Percentiles rank a stretch among this genome's conserved stretches.
phyloP scores from a whole-genome alignment of 257 asterid genomes.

The Buddleja alternifolia region DNA sequence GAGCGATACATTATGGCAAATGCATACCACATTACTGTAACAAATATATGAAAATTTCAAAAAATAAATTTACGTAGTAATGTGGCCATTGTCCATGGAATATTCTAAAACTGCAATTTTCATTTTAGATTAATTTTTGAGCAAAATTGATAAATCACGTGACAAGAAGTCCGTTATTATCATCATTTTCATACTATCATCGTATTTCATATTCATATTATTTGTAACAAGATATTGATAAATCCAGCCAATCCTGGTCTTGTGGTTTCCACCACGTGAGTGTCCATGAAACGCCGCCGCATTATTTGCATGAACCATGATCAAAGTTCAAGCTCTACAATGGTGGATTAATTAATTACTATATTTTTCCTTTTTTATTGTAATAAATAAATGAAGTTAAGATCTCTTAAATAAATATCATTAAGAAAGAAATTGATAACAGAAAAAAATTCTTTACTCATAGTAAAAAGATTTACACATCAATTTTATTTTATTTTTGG shows the following conservation, averaged over 20 bases:
- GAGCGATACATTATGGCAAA: too few species aligned
- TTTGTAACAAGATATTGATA: not conserved
- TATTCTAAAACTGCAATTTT: too few species aligned
- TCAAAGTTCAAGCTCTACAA: not conserved
- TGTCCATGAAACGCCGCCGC: constrained; percentile 24
- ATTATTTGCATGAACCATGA: not conserved
- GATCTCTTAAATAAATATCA: too few species aligned
- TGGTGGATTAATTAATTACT: not conserved
- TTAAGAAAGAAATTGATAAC: too few species aligned
- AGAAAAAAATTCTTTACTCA: too few species aligned
- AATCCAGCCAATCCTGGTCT: not conserved
- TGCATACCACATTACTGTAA: too few species aligned
- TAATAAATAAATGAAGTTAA: not conserved
- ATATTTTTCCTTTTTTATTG: not conserved
- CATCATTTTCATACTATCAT: not conserved
- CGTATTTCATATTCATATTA: not conserved
- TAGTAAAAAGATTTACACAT: too few species aligned
- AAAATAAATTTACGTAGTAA: too few species aligned
- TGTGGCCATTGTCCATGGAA: too few species aligned
- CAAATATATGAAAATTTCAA: too few species aligned
- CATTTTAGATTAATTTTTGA: not conserved
- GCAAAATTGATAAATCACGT: not conserved
- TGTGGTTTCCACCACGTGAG: constrained; percentile 33
- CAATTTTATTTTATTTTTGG: too few species aligned
- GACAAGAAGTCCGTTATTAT: not conserved